Base-by-base conservation (phyloP, 78 protist species). In the Dictyostelium firmibasis region DNA sequence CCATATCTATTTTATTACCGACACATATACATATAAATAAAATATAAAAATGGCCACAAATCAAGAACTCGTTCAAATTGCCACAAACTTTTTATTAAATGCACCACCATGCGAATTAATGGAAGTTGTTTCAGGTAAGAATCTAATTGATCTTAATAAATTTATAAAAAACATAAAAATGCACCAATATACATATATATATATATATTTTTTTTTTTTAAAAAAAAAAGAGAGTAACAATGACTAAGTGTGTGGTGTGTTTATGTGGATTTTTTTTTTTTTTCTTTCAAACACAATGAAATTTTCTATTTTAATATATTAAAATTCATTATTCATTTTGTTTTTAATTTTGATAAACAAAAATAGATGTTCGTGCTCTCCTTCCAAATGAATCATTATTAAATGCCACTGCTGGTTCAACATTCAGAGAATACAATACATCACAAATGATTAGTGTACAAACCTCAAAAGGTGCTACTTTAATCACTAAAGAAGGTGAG, bases 21-120 rank as follows among this genome's bases (percentile, higher is more conserved):
- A 70, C 29, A 25, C 6, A 70, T 31, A 25, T 29, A 70, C 16
- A 69, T 69, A 69, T 9, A 3, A 14, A 62, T 62, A 62, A 25
- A 47, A 47, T 11, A 47, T 11, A 8, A 47, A 47, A 76, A 88
- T 88, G 93, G 93, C 94, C 77, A 69, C 97, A 25, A 91, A 96
- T 35, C 96, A 82, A 70, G 96, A 96, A 33, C 43, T 87, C 57
- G 83, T 92, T 57, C 76, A 86, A 72, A 92, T 92, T 47, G 97
- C 95, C 25, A 96, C 85, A 33, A 69, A 27, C 84, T 96, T 96
- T 91, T 47, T 96, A 41, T 86, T 96, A 86, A 67, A 27, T 60
- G 92, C 98, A 31, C 98, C 98, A 60, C 96, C 98, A 50, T 96
- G 98, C 11, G 98, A 96, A 83, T 91, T 96, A 77, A 83, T 78